A percentile compares a stretch with the other conserved stretches of the same genome.
These are phyloP conservation scores for Aureobasidium sp. DNA, from an alignment of 2,329 filamentous ascomycete species.

Conservation along the genomic window DNA sequence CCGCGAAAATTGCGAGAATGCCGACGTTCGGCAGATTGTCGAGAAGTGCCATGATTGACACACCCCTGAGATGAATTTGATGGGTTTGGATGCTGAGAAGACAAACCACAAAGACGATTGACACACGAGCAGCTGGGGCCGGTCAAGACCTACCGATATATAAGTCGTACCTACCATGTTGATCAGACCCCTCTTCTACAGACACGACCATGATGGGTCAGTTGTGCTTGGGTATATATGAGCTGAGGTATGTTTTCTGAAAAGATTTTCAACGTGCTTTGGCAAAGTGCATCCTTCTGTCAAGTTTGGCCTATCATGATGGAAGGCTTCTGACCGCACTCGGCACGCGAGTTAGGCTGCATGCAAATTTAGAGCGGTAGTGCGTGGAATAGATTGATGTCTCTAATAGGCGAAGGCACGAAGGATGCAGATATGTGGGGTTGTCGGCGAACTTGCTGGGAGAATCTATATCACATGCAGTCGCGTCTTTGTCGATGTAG, in stretches of 20 bases:
- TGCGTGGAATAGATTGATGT: not conserved
- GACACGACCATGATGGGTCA: not conserved
- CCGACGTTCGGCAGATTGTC: not conserved
- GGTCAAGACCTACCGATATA: not conserved
- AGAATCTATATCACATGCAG: not conserved
- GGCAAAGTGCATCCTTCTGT: not conserved
- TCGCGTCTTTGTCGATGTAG: not conserved
- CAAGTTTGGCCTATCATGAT: not conserved
- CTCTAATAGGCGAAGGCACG: slow-evolving; percentile 1
- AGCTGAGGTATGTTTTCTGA: not conserved
- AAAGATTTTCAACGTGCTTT: not conserved
- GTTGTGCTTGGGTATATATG: not conserved
- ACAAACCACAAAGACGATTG: not conserved
- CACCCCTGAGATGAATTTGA: not conserved
- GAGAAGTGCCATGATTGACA: not conserved
- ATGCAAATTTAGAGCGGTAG: not conserved
- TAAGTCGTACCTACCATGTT: not conserved
- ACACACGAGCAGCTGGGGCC: not conserved
- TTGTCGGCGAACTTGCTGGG: not conserved
- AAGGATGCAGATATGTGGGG: slow-evolving; percentile 4
- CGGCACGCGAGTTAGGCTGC: not conserved
- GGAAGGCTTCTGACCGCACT: not conserved
- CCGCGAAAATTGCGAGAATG: not conserved
- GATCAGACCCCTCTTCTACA: not conserved
- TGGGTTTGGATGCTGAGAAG: not conserved